Evolutionary conservation across 768 basidiomycete species (phyloP).

Genomic region (Termitomyces sp.): DNA sequence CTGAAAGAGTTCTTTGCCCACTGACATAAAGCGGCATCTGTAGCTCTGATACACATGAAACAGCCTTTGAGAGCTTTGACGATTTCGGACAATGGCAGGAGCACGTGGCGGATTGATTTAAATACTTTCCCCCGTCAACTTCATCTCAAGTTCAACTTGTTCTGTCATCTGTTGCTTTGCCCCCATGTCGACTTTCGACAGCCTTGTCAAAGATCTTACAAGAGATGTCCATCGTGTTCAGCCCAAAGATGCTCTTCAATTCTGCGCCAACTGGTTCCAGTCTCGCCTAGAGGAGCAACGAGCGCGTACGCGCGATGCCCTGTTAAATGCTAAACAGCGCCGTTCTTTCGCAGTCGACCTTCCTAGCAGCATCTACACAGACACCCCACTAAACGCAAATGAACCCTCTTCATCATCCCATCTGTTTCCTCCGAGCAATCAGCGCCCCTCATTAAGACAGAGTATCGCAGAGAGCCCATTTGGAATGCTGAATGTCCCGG

Average conservation of each 20-base stretch:
- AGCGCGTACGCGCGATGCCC: conserved; percentile 60
- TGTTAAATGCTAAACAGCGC: conserved; percentile 47
- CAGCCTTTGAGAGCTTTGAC: neutral
- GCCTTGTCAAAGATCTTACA: conserved; percentile 78
- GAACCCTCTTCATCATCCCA: conserved; percentile 42
- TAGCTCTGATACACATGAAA: conserved; percentile 11
- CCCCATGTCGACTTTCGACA: conserved; percentile 70
- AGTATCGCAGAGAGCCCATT: conserved; percentile 64
- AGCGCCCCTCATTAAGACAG: conserved; percentile 50
- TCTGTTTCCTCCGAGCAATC: conserved; percentile 39
- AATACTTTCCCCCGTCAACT: neutral
- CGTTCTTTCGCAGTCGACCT: conserved; percentile 45
- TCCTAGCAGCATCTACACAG: conserved; percentile 54
- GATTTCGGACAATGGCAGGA: conserved; percentile 5
- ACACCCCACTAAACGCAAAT: conserved; percentile 32
- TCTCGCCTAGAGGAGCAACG: conserved; percentile 82
- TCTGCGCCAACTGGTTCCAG: conserved; percentile 94
- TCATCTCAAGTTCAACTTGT: conserved; percentile 15
- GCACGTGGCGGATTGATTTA: conserved; percentile 11
- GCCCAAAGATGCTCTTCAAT: conserved; percentile 88
- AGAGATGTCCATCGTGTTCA: conserved; percentile 82
- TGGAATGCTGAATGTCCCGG: conserved; percentile 74
- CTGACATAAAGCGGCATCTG: neutral
- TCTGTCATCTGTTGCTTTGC: neutral
- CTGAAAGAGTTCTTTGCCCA: neutral